These are phyloP conservation scores for Crithidia bombi DNA, from an alignment of 208 protist genomes.

Conservation along the genomic window DNA sequence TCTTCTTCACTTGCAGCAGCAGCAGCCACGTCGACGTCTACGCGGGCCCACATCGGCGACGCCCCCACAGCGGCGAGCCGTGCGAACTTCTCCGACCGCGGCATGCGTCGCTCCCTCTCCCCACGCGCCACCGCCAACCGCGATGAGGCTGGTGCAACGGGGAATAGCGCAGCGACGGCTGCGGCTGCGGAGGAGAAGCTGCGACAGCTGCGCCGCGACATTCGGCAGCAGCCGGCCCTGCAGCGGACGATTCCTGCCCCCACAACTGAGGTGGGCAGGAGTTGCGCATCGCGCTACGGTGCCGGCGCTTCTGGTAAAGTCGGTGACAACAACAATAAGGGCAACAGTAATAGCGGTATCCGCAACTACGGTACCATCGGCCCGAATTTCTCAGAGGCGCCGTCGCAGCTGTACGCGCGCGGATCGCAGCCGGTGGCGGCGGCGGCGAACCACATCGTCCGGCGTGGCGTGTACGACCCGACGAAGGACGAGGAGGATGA, in stretches of 20 bases:
- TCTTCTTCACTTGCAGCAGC: not conserved
- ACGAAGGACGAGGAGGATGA: slow-evolving; percentile 56
- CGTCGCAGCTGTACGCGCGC: slow-evolving; percentile 18
- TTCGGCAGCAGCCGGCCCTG: not conserved
- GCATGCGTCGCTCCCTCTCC: slow-evolving; percentile 25
- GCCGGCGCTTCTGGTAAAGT: not conserved
- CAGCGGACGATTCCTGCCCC: slow-evolving; percentile 2
- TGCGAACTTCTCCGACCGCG: slow-evolving; percentile 6
- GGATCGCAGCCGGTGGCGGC: slow-evolving; percentile 11
- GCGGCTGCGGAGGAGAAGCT: not conserved
- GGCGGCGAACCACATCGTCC: slow-evolving; percentile 28
- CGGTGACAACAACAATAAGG: not conserved
- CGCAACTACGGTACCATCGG: slow-evolving; percentile 31
- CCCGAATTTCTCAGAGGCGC: slow-evolving; percentile 24
- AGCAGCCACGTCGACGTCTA: not conserved
- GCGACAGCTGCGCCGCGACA: not conserved
- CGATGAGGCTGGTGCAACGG: not conserved
- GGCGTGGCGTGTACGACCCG: slow-evolving; percentile 47
- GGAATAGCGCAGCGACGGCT: not conserved
- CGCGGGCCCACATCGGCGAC: slow-evolving; percentile 8
- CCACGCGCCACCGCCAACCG: slow-evolving; percentile 6
- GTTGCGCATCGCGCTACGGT: no score
- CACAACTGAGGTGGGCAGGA: not conserved
- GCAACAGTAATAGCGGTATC: not conserved
- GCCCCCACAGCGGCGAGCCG: not conserved